These are phyloP conservation scores for Colletotrichum musae DNA, from an alignment of 2,329 filamentous ascomycete species.

Conservation along the genomic window DNA sequence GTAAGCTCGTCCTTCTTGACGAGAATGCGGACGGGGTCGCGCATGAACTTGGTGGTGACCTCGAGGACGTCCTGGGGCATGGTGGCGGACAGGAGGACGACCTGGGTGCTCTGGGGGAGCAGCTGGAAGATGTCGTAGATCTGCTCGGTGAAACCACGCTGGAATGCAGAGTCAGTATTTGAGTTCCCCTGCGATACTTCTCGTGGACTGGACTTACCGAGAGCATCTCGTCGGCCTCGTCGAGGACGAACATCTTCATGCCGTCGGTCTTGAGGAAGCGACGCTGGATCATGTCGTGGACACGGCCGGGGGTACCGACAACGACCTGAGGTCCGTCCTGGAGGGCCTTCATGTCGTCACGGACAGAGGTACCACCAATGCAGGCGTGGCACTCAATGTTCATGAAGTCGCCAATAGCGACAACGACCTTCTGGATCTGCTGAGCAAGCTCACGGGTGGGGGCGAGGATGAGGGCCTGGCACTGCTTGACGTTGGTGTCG, in stretches of 20 bases:
- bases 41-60: constrained; percentile 99
- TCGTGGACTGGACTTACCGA: constrained; percentile 70
- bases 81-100: constrained; percentile 97
- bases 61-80: constrained; percentile 99
- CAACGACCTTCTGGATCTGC: constrained; percentile 99
- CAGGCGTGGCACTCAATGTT: constrained; percentile 99
- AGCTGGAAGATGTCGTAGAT: constrained; percentile 99
- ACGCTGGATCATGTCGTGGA: constrained; percentile 99
- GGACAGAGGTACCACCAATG: constrained; percentile 97
- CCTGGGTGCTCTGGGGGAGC: constrained; percentile 97
- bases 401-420: constrained; percentile 99
- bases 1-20: constrained; percentile 99
- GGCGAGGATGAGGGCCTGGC: constrained; percentile 97
- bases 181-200: constrained; percentile 45
- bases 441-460: constrained; percentile 98
- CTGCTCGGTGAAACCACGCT: constrained; percentile 99
- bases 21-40: constrained; percentile 97
- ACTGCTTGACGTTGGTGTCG: constrained; percentile 93
- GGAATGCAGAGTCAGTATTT: constrained; percentile 47
- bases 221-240: constrained; percentile 99
- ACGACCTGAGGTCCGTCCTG: constrained; percentile 97
- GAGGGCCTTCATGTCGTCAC: constrained; percentile 98
- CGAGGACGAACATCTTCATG: constrained; percentile 99
- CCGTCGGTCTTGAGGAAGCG: constrained; percentile 95
- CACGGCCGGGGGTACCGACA: constrained; percentile 97